phyloP scores from a whole-genome alignment of 2,329 filamentous ascomycete species.

The Coniochaeta prunicola region DNA sequence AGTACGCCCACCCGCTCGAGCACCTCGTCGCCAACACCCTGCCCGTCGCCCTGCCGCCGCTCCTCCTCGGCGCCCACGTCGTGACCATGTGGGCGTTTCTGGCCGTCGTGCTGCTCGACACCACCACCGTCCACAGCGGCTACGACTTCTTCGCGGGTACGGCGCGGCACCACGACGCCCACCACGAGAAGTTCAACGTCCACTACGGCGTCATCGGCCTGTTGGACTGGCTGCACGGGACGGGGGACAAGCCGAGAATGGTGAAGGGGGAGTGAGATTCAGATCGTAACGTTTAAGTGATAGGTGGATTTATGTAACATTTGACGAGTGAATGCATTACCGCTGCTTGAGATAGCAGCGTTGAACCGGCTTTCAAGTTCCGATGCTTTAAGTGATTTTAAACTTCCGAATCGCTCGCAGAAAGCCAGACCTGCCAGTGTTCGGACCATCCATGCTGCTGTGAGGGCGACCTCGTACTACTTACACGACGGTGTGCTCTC shows the following conservation, averaged over 20 bases:
- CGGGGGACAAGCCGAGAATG: constrained; percentile 14
- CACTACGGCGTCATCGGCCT: constrained; percentile 45
- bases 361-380: too few relatives aligned
- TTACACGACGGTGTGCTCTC: too few relatives aligned
- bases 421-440: too few relatives aligned
- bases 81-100: constrained; percentile 46
- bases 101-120: constrained; percentile 40
- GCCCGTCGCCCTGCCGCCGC: constrained; percentile 41
- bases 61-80: constrained; percentile 38
- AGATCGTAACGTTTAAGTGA: background rate
- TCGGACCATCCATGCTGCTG: too few relatives aligned
- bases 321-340: too few relatives aligned
- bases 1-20: constrained; percentile 51
- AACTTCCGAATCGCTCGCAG: too few relatives aligned
- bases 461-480: too few relatives aligned
- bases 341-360: too few relatives aligned
- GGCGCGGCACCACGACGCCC: constrained; percentile 45
- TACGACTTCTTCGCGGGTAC: constrained; percentile 44
- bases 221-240: constrained; percentile 50
- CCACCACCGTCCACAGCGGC: constrained; percentile 47
- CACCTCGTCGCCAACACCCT: constrained; percentile 46
- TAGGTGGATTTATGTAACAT: background rate
- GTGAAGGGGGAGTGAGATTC: constrained; percentile 3
- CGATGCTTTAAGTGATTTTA: too few relatives aligned
- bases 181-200: constrained; percentile 49